Evolutionary conservation across 495 filamentous ascomycete genomes (phyloP).

Genomic region (Pseudoneurospora amorphoporcata): DNA sequence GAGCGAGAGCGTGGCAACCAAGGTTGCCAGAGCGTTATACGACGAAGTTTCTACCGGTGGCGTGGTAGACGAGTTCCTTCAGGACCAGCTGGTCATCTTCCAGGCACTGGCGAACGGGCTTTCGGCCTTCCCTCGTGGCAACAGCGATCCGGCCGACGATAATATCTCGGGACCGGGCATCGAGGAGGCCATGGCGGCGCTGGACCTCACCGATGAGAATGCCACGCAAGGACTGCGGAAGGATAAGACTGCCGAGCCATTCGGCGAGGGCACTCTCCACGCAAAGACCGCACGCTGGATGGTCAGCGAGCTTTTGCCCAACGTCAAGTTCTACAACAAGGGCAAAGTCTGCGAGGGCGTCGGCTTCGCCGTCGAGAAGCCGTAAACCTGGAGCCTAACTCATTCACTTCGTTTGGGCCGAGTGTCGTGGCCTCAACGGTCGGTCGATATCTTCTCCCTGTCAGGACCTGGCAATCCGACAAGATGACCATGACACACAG

Average conservation of each 20-base stretch:
- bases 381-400: neutral
- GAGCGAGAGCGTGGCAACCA: conserved; percentile 29
- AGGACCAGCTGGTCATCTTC: conserved; percentile 76
- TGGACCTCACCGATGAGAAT: conserved; percentile 7
- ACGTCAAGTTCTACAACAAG: conserved; percentile 42
- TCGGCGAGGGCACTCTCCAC: conserved; percentile 54
- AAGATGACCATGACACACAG: neutral
- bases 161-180: conserved; percentile 4
- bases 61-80: conserved; percentile 58
- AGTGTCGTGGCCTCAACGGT: neutral
- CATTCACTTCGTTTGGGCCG: neutral
- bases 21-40: conserved; percentile 48
- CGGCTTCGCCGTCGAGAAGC: conserved; percentile 17
- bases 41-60: conserved; percentile 45
- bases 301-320: conserved; percentile 40
- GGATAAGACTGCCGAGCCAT: conserved; percentile 30
- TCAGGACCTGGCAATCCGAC: neutral
- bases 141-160: conserved; percentile 7
- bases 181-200: conserved; percentile 7
- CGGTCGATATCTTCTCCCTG: neutral
- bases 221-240: conserved; percentile 14
- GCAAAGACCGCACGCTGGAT: conserved; percentile 72
- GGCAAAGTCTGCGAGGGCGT: conserved; percentile 42
- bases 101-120: conserved; percentile 58
- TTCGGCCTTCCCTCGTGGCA: conserved; percentile 27